Percentiles rank a stretch among this genome's conserved stretches.
These are phyloP conservation scores for Fraxinus latifolia DNA, from an alignment of 305 asterid genomes.

Conservation along the genomic window DNA sequence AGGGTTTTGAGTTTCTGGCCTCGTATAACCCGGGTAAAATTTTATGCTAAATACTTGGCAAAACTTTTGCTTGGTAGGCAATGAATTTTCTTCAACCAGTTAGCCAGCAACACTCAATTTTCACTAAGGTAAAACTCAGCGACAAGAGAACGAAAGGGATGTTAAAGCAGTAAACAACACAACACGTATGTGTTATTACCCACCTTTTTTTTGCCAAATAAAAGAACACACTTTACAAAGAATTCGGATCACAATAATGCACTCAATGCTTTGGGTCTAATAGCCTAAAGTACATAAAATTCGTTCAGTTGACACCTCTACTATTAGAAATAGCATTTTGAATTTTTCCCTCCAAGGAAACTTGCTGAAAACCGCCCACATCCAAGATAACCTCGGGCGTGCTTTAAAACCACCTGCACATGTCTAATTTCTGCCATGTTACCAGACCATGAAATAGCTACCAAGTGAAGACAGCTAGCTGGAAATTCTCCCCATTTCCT, in stretches of 20 bases:
- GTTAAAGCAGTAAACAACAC: neutral
- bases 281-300: neutral
- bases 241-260: neutral
- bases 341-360: neutral
- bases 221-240: neutral
- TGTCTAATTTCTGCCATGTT: neutral
- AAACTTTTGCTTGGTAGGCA: neutral
- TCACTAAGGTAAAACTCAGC: neutral
- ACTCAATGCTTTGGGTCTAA: neutral
- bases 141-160: neutral
- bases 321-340: neutral
- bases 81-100: neutral
- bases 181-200: neutral
- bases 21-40: neutral
- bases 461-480: neutral
- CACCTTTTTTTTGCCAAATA: neutral
- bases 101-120: neutral
- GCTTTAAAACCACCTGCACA: neutral
- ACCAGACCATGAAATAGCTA: neutral
- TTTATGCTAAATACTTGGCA: neutral
- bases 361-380: neutral
- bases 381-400: neutral
- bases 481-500: neutral
- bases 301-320: neutral
- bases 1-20: neutral